phyloP scores from a whole-genome alignment of 495 filamentous ascomycete genomes.

The Aspergillus ellipticus region DNA sequence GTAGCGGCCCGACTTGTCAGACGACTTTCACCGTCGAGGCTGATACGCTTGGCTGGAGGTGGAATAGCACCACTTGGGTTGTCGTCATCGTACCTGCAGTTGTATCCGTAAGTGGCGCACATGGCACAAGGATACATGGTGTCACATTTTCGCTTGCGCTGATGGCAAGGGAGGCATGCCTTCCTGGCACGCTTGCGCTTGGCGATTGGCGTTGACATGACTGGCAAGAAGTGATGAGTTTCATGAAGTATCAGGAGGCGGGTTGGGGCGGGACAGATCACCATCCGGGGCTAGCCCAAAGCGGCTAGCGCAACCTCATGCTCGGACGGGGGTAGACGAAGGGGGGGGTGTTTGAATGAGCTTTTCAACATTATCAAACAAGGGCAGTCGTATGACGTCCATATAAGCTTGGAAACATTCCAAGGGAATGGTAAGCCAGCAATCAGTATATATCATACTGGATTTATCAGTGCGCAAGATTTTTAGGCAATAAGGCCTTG shows the following conservation, averaged over 20 bases:
- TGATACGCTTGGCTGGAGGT: conserved; percentile 13
- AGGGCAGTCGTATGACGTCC: too few species aligned
- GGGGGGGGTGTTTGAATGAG: too few species aligned
- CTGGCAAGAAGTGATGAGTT: conserved; percentile 1
- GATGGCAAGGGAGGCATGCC: conserved; percentile 32
- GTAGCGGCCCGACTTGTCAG: background rate
- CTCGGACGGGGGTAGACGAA: too few species aligned
- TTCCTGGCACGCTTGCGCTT: conserved; percentile 32
- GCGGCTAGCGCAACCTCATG: background rate
- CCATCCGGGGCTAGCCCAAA: background rate
- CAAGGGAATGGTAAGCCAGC: too few species aligned
- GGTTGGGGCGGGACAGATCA: background rate
- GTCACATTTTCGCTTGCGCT: conserved; percentile 38
- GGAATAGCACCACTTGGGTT: conserved; percentile 5
- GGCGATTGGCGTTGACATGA: conserved; percentile 23
- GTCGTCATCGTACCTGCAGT: conserved; percentile 26
- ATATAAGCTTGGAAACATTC: too few species aligned
- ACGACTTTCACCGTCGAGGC: conserved; percentile 8
- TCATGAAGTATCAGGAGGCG: background rate
- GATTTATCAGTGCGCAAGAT: too few species aligned
- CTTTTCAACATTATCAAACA: too few species aligned
- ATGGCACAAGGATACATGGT: conserved; percentile 23
- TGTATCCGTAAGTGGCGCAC: conserved; percentile 30
- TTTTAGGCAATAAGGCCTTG: too few species aligned
- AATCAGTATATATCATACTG: too few species aligned